Base-by-base conservation (phyloP, 1,284 basidiomycete genomes). In the Sporisorium sorghi region DNA sequence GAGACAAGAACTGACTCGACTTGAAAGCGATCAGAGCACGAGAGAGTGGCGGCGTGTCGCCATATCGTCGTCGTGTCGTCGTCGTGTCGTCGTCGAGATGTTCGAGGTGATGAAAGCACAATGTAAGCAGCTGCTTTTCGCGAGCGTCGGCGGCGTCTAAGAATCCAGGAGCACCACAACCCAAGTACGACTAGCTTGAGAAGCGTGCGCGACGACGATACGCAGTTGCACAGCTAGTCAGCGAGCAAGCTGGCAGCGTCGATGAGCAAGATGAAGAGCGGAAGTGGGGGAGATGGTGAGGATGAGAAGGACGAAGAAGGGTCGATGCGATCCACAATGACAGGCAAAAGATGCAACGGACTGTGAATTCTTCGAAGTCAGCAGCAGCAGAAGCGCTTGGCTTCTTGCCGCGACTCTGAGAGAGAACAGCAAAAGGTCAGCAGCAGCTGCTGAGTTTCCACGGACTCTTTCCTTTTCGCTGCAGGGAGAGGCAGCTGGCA, bases 51-150 rank as follows among this genome's bases (percentile, higher is more conserved):
- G 32, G 47, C 30, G 32, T 4, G 47, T 23, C 47, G 21, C 47
- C 47, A 49, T 49, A 26, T 26, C 42, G 47, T 47, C 44, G 44
- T 28, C n/a, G n/a, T n/a, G n/a, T n/a, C n/a, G 47, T 23, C 47
- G 21, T 32, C 47, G 35, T 49, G 15, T 26, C 42, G 47, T 47
- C 44, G 44, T 28, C 47, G 6, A 49, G 32, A 17, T 33, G 11
- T 15, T 23, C 10, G 14, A 49, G 19, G 32, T 5, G 19, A 2
- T 30, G 28, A 3, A 17, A 8, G 26, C 28, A 17, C 28, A 10
- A 30, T 19, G n/a, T n/a, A 30, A 30, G 6, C n/a, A n/a, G 6
- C 14, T 19, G 8, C 37, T 28, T 9, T 12, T 30, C 28, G 21
- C n/a, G 14, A 47, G 44, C 14, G 15, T 12, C 23, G 43, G 15